Evolutionary conservation across 2,329 filamentous ascomycete genomes (phyloP).

Genomic region (Pleomassaria siparia): DNA sequence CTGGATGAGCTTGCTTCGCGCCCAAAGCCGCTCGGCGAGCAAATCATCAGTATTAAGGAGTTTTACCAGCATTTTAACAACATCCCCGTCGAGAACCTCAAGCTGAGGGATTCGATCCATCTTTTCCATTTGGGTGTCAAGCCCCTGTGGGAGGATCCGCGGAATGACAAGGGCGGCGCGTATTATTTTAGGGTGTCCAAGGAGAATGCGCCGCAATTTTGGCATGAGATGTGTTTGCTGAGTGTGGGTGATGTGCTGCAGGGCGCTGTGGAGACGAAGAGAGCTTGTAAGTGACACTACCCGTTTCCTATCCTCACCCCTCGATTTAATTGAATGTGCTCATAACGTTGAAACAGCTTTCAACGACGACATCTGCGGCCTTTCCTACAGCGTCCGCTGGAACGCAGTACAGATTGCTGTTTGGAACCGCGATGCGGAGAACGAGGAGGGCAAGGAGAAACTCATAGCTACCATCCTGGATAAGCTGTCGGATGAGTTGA

Average conservation of each 20-base stretch:
- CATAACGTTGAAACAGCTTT: conserved; percentile 36
- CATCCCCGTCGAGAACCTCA: conserved; percentile 72
- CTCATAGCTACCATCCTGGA: conserved; percentile 73
- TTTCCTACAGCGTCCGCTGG: conserved; percentile 84
- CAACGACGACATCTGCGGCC: conserved; percentile 83
- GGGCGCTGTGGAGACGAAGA: conserved; percentile 63
- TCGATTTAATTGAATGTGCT: too few relatives aligned
- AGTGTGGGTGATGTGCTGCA: conserved; percentile 83
- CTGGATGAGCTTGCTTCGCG: conserved; percentile 47
- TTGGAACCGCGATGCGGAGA: conserved; percentile 88
- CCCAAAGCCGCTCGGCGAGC: conserved; percentile 46
- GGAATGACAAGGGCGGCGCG: conserved; percentile 81
- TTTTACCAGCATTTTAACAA: conserved; percentile 64
- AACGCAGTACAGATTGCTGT: conserved; percentile 86
- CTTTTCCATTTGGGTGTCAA: conserved; percentile 81
- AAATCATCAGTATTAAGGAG: conserved; percentile 50
- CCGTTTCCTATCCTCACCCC: neutral
- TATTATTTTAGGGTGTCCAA: conserved; percentile 94
- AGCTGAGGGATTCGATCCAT: conserved; percentile 68
- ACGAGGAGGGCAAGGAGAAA: conserved; percentile 74
- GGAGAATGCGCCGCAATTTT: conserved; percentile 68
- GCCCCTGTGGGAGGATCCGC: conserved; percentile 81
- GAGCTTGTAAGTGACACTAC: conserved; percentile 56
- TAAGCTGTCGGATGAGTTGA: conserved; percentile 71
- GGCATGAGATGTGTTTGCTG: conserved; percentile 78